Evolutionary conservation across 306 rosid species (phyloP).

Genomic region (Heteromeles arbutifolia): DNA sequence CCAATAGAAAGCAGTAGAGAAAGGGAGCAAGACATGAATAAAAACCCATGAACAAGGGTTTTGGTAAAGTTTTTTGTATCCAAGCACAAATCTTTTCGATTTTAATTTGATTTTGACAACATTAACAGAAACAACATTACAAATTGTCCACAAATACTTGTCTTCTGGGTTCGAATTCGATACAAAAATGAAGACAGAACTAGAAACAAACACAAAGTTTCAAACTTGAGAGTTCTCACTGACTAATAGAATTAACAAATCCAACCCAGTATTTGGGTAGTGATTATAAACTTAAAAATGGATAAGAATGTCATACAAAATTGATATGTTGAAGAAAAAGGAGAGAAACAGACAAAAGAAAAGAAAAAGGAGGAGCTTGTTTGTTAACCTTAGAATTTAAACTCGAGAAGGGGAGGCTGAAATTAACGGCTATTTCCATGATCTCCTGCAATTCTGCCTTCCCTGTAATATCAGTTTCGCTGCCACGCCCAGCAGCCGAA

Average conservation of each 20-base stretch:
- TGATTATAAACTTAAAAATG: no score
- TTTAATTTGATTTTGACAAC: neutral
- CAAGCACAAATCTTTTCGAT: neutral
- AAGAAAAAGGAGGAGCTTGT: neutral
- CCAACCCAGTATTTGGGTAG: no score
- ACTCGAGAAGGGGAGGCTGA: constrained; percentile 14
- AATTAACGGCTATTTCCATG: constrained; percentile 44
- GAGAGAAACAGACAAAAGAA: neutral
- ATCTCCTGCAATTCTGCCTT: constrained; percentile 1
- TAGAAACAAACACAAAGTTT: no score
- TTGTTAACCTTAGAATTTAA: constrained; percentile 41
- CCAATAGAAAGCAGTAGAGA: neutral
- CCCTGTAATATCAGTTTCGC: neutral
- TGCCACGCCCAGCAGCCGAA: neutral
- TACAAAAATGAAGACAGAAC: no score
- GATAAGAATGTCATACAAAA: no score
- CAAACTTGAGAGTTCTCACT: no score
- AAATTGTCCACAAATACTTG: neutral
- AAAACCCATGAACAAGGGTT: no score
- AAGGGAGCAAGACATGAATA: neutral
- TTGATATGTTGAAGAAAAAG: neutral
- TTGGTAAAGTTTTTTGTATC: no score
- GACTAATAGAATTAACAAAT: no score
- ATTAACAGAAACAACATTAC: neutral
- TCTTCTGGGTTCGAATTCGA: neutral